Percentiles rank a stretch among this genome's conserved stretches.
Evolutionary conservation across 805 yeast species (phyloP).

Genomic region (Brettanomyces custersianus): DNA sequence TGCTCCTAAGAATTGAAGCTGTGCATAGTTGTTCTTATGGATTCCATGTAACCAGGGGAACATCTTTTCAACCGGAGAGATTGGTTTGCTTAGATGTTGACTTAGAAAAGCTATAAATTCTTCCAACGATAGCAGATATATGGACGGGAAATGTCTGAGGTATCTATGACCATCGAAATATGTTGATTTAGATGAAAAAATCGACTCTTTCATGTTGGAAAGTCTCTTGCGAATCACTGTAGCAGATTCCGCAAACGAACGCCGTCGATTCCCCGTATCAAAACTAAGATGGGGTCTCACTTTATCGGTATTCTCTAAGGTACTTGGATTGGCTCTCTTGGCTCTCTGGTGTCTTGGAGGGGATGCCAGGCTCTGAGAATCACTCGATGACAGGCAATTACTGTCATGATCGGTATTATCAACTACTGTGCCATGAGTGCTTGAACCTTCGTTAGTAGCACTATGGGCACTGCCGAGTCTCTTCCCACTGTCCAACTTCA

Average conservation of each 20-base stretch:
- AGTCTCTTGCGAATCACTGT: no score
- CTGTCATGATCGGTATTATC: background rate
- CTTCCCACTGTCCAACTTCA: no score
- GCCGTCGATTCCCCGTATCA: background rate
- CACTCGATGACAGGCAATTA: background rate
- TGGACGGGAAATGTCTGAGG: slow-evolving; percentile 6
- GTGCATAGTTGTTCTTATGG: slow-evolving; percentile 46
- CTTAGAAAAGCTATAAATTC: slow-evolving; percentile 17
- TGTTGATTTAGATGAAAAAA: slow-evolving; percentile 13
- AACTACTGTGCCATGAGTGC: background rate
- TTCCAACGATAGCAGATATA: slow-evolving; percentile 18
- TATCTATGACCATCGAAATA: slow-evolving; percentile 16
- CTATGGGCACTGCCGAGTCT: no score
- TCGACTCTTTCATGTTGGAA: no score
- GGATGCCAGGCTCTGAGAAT: background rate
- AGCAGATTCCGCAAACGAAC: background rate
- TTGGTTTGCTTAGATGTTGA: slow-evolving; percentile 16
- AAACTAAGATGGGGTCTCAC: background rate
- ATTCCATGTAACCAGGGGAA: slow-evolving; percentile 92
- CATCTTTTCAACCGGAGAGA: slow-evolving; percentile 60
- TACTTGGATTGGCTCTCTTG: background rate
- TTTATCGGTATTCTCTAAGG: slow-evolving; percentile 1
- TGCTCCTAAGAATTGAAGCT: slow-evolving; percentile 31
- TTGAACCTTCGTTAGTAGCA: no score
- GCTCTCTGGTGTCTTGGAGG: background rate